Conservation (phyloP, 2,329 filamentous ascomycete species). For the Neodidymelliopsis sp. region DNA sequence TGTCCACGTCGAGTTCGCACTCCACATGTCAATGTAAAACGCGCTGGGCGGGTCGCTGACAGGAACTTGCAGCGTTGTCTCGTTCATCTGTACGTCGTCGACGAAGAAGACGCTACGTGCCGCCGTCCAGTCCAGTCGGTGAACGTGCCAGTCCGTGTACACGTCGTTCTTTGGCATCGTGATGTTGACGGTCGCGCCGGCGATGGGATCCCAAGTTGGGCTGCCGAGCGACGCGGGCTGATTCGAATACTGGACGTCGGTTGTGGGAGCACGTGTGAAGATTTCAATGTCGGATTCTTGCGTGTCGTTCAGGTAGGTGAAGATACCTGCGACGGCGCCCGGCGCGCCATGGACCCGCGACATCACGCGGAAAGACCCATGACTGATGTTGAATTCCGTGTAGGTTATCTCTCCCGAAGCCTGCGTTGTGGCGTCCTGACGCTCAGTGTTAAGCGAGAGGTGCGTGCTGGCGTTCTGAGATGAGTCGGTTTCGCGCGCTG, state of each 20-base stretch:
- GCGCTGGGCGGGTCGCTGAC: slow-evolving; percentile 15
- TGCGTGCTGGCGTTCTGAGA: neutral
- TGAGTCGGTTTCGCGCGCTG: neutral
- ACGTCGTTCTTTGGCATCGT: neutral
- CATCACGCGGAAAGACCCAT: slow-evolving; percentile 19
- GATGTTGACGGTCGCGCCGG: slow-evolving; percentile 20
- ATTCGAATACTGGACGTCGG: slow-evolving; percentile 17
- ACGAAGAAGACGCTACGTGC: slow-evolving; percentile 23
- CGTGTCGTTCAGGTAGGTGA: slow-evolving; percentile 23
- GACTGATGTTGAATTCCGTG: slow-evolving; percentile 18
- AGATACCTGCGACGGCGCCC: slow-evolving; percentile 21
- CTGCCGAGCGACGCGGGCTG: slow-evolving; percentile 16
- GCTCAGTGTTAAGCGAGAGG: slow-evolving; percentile 11
- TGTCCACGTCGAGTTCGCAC: slow-evolving; percentile 12
- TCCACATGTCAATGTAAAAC: slow-evolving; percentile 22
- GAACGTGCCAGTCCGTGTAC: slow-evolving; percentile 18
- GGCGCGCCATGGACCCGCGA: slow-evolving; percentile 17
- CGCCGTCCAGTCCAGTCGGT: slow-evolving; percentile 18
- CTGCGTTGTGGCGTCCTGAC: slow-evolving; percentile 6
- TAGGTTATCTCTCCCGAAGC: slow-evolving; percentile 16
- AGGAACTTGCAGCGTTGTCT: slow-evolving; percentile 6
- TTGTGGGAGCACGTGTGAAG: slow-evolving; percentile 4
- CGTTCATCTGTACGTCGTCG: slow-evolving; percentile 7
- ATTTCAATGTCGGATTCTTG: slow-evolving; percentile 24
- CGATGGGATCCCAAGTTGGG: slow-evolving; percentile 10